Base-by-base conservation (phyloP, 2,329 filamentous ascomycete species). In the Colletotrichum sp. region DNA sequence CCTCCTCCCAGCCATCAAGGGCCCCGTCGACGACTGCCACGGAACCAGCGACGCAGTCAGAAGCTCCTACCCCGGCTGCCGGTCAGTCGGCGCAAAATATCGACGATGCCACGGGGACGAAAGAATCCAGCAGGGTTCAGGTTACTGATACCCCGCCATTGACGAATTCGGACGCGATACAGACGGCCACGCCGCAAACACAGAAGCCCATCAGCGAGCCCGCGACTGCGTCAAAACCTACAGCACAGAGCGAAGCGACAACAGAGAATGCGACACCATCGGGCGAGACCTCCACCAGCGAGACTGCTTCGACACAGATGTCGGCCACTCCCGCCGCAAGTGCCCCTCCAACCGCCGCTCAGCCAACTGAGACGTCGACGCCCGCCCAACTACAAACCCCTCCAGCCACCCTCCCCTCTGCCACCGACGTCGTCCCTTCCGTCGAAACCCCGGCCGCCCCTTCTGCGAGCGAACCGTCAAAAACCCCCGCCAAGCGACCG, bases 1-100 rank as follows among this genome's bases (percentile, higher is more conserved):
- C 82, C 73, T 81, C 84, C 73, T 81, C 81, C 72, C 81, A 83
- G 64, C 80, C 86, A 59, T 83, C 86, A 36, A 77, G 77, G 60
- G 78, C 80, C 10, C 72, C 79, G 28, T 62, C 72, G 28, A 44
- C 64, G 69, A 59, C 63, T 57, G 57, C 68, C 15, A 57, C 74
- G 16, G 68, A 75, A 55, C 57, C 72, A 10, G 26, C 66, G 34
- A 62, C 64, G 8, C n/a, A 67, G 71, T 18, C 63, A 48, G 74
- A 73, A 28, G 12, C 22, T 28, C 2, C 59, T 6, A n/a, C 3
- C 24, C 28, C 26, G 8, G 7, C 48, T 5, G 28, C 18, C 6
- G 64, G 73, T 7, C 44, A n/a, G 8, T 12, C 44, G 12, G 28
- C 22, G 22, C 69, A 63, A 13, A 8, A 10, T 18, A 16, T 39